phyloP scores from a whole-genome alignment of 495 filamentous ascomycete genomes.

The Neurospora sp. region DNA sequence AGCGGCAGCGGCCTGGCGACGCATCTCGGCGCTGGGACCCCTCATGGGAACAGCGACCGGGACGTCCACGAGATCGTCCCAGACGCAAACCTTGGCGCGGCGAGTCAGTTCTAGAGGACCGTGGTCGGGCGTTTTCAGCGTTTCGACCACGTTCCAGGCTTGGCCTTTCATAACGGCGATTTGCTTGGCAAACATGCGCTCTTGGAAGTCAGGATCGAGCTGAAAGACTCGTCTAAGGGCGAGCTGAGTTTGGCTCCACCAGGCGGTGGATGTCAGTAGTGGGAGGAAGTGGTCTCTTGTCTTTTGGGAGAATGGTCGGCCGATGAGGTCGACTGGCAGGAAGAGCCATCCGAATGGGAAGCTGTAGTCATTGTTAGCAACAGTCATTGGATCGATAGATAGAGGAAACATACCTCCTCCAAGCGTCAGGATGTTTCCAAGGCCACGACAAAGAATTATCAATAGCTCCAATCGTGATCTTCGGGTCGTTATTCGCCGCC shows the following conservation, averaged over 20 bases:
- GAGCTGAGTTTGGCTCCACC: slow-evolving; percentile 94
- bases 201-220: slow-evolving; percentile 90
- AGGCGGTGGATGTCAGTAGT: slow-evolving; percentile 80
- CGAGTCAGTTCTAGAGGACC: slow-evolving; percentile 89
- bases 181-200: slow-evolving; percentile 93
- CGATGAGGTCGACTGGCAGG: slow-evolving; percentile 90
- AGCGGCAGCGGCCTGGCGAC: slow-evolving; percentile 42
- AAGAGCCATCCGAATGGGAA: slow-evolving; percentile 99
- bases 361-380: slow-evolving; percentile 31
- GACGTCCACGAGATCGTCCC: slow-evolving; percentile 96
- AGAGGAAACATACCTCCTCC: slow-evolving; percentile 36
- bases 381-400: background rate
- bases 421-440: slow-evolving; percentile 97
- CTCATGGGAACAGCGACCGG: slow-evolving; percentile 87
- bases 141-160: slow-evolving; percentile 98
- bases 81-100: slow-evolving; percentile 83
- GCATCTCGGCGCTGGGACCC: slow-evolving; percentile 66
- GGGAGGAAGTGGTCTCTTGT: slow-evolving; percentile 92
- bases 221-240: slow-evolving; percentile 75
- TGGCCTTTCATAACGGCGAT: slow-evolving; percentile 99
- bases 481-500: slow-evolving; percentile 42
- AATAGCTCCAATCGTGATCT: slow-evolving; percentile 79
- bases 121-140: slow-evolving; percentile 82
- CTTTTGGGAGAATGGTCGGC: slow-evolving; percentile 86
- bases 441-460: slow-evolving; percentile 98